Conservation (phyloP, 352 stramenopile species). For the Phytophthora constricta region DNA sequence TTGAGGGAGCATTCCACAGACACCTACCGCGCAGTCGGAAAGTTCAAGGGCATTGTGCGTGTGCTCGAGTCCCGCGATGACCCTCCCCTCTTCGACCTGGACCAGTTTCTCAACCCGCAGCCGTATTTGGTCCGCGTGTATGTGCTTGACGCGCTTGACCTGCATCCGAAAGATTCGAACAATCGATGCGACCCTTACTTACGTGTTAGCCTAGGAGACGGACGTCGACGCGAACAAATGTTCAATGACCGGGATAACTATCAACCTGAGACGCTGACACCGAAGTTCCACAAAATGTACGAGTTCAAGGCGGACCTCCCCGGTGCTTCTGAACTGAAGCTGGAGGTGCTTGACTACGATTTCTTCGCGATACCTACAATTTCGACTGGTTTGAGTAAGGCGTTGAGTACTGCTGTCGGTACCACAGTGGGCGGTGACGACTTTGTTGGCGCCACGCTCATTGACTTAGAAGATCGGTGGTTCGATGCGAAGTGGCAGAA, state of each 20-base stretch:
- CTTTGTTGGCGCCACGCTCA: constrained; percentile 91
- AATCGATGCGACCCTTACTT: constrained; percentile 90
- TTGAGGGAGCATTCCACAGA: constrained; percentile 30
- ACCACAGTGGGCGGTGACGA: constrained; percentile 78
- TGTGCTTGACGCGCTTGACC: constrained; percentile 79
- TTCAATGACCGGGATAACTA: constrained; percentile 88
- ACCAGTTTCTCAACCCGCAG: constrained; percentile 77
- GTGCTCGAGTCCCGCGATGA: constrained; percentile 78
- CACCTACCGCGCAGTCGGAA: constrained; percentile 68
- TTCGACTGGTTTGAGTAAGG: constrained; percentile 58
- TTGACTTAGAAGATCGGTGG: constrained; percentile 94
- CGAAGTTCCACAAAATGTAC: constrained; percentile 92
- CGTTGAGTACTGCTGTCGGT: constrained; percentile 49
- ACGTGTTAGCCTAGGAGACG: constrained; percentile 79
- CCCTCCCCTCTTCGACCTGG: constrained; percentile 72
- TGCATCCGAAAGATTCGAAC: constrained; percentile 85
- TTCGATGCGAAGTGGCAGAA: constrained; percentile 89
- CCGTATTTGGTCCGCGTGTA: constrained; percentile 89
- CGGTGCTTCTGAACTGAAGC: constrained; percentile 66
- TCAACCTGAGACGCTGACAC: constrained; percentile 69
- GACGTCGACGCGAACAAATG: constrained; percentile 62
- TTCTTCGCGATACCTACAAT: constrained; percentile 69
- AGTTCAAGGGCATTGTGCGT: constrained; percentile 91
- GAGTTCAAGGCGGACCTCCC: constrained; percentile 92
- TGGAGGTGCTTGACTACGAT: constrained; percentile 81